Conservation (phyloP, 192 early-diverging fungal species). For the Backusella psychrophila region DNA sequence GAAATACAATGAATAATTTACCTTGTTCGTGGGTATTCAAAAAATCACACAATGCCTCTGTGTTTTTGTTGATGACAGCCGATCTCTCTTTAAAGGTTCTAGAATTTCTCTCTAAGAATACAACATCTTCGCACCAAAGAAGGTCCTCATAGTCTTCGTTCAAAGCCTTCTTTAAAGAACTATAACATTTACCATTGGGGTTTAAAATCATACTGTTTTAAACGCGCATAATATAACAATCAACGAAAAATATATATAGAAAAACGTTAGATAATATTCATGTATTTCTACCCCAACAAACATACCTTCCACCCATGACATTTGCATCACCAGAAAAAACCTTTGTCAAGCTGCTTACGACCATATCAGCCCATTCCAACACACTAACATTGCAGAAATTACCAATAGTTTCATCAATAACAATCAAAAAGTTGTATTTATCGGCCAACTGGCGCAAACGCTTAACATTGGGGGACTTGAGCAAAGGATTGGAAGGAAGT, state of each 20-base stretch:
- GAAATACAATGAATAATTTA: conserved; percentile 20
- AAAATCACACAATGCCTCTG: conserved; percentile 74
- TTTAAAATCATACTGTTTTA: conserved; percentile 69
- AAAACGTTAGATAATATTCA: neutral
- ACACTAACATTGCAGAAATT: conserved; percentile 89
- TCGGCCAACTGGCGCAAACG: conserved; percentile 76
- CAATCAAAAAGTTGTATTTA: conserved; percentile 69
- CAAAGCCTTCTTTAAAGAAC: conserved; percentile 54
- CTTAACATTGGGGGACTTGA: conserved; percentile 77
- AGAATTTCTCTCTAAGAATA: conserved; percentile 95
- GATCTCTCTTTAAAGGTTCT: conserved; percentile 79
- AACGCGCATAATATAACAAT: neutral
- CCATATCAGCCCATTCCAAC: conserved; percentile 77
- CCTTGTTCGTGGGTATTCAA: conserved; percentile 69
- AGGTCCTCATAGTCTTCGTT: conserved; percentile 72
- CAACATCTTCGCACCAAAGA: conserved; percentile 90
- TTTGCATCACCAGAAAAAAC: conserved; percentile 95
- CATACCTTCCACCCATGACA: conserved; percentile 94
- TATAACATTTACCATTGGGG: conserved; percentile 58
- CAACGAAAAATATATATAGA: neutral
- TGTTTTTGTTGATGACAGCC: conserved; percentile 71
- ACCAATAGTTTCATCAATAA: conserved; percentile 95
- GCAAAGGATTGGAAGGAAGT: conserved; percentile 92
- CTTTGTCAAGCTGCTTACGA: conserved; percentile 92
- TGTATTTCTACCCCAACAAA: neutral